Base-by-base conservation (phyloP, 1,139 yeast genomes). In the Yamadazyma siamensis region DNA sequence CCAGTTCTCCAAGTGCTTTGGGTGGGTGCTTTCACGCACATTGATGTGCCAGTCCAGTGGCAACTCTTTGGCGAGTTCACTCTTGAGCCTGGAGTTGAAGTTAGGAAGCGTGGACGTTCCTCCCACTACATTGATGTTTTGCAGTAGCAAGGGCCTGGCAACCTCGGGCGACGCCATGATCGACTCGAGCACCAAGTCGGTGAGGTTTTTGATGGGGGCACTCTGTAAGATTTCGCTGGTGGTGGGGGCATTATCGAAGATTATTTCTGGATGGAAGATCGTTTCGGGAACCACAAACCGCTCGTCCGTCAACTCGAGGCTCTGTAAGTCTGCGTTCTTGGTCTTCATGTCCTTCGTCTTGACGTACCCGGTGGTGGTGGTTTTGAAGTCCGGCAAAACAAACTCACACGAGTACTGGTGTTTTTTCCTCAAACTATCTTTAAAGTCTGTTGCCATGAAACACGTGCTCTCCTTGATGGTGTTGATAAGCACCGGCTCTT, bases 201-300 rank as follows among this genome's bases (percentile, higher is more conserved):
- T 77, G 44, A 88, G 77, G 36, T 75, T 77, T 38, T 75, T 70
- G 29, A 89, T 64, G 7, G 88, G 88, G 1, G 94, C 75, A 23
- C 53, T 47, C 36, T 67, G 73, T 2, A 67, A 41, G 15, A 61
- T 47, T 5, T 54, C 25, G 34, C 50, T 56, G 25, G 50, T 55
- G 15, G 56, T 28, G 1, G 49, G 44, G 31, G 58, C 55, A 35
- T 58, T 57, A 43, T 67, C 74, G 38, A 68, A 62, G 33, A 67
- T 47, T 32, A 86, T 77, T 41, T 83, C 89, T 0, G 99, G 98
- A 43, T 81, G 86, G 57, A 86, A 89, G 28, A 85, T 65, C 2
- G 87, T 65, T 51, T 94, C 99, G 0, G 98, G 96, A 3, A 85
- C 74, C 3, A 86, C 70, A 52, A 91, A 91, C 32, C 96, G 59